A percentile compares a stretch with the other conserved stretches of the same genome.
Evolutionary conservation across 1,139 yeast species (phyloP).

Genomic region (Debaryomycetaceae sp.): DNA sequence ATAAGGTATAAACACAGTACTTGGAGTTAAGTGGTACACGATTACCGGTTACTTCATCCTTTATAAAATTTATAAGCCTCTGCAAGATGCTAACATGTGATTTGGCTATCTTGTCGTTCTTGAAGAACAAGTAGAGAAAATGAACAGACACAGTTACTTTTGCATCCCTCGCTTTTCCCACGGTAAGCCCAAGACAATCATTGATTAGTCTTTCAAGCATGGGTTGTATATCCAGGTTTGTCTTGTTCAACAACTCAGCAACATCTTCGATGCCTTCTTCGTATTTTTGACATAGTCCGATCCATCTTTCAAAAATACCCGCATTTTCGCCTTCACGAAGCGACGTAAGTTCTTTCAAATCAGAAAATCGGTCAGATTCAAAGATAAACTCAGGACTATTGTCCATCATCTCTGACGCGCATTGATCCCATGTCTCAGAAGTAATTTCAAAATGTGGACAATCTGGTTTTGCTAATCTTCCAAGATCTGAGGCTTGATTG

Average conservation of each 20-base stretch:
- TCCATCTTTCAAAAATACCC: constrained; percentile 43
- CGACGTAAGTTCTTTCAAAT: constrained; percentile 10
- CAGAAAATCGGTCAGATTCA: constrained; percentile 11
- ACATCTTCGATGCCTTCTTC: constrained; percentile 50
- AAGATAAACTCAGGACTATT: constrained; percentile 13
- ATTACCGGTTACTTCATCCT: constrained; percentile 24
- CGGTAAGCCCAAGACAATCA: constrained; percentile 9
- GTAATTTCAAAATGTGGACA: constrained; percentile 21
- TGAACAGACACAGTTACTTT: constrained; percentile 39
- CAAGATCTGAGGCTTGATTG: constrained; percentile 16
- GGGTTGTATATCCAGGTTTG: constrained; percentile 6
- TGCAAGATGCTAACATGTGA: constrained; percentile 14
- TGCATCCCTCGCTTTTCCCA: constrained; percentile 8
- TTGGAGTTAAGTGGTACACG: constrained; percentile 34
- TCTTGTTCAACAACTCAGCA: constrained; percentile 39
- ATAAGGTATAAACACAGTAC: constrained; percentile 52
- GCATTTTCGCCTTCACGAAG: constrained; percentile 29
- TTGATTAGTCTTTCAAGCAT: constrained; percentile 11
- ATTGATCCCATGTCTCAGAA: constrained; percentile 20
- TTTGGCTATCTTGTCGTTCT: constrained; percentile 17
- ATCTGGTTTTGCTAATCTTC: constrained; percentile 20
- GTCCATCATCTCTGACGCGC: constrained; percentile 9
- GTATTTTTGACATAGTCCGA: constrained; percentile 45
- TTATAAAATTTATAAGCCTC: constrained; percentile 36
- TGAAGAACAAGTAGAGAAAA: constrained; percentile 45